Percentiles rank a stretch among this genome's conserved stretches.
These are phyloP conservation scores for Colletotrichum higginsianum DNA, from an alignment of 2,329 filamentous ascomycete genomes.

Conservation along the genomic window DNA sequence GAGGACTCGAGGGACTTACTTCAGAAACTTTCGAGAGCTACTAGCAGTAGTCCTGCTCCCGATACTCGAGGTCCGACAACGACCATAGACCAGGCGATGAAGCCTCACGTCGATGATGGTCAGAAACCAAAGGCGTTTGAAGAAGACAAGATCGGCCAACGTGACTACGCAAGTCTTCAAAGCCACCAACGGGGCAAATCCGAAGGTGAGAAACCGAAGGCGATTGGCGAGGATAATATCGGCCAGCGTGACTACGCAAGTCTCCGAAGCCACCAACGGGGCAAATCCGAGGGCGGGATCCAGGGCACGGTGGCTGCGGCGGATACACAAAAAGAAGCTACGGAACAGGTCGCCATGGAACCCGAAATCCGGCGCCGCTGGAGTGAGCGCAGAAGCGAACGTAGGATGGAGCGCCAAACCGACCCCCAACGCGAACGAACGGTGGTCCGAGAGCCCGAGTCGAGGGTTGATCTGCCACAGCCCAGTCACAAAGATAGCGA, in stretches of 20 bases:
- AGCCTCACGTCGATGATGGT: background rate
- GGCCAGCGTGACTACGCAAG: background rate
- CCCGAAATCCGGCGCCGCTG: background rate
- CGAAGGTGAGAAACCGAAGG: background rate
- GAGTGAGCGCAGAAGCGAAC: slow-evolving; percentile 17
- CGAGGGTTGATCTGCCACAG: background rate
- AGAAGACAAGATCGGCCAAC: background rate
- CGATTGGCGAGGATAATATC: background rate
- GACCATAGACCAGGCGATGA: background rate
- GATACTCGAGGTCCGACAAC: slow-evolving; percentile 42
- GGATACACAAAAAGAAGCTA: background rate
- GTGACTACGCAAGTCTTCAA: background rate
- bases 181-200: background rate
- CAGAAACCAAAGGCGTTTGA: background rate
- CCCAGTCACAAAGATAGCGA: slow-evolving; percentile 1
- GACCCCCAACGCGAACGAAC: background rate
- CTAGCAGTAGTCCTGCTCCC: slow-evolving; percentile 60
- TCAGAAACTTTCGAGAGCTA: slow-evolving; percentile 63
- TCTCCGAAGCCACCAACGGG: background rate
- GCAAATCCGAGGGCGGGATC: background rate
- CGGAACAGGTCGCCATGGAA: background rate
- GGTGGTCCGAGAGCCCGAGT: background rate
- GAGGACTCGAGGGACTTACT: slow-evolving; percentile 65
- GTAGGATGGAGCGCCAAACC: background rate
- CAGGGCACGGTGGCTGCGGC: background rate